Evolutionary conservation across 2,329 filamentous ascomycete species (phyloP), one percentile per base, ranked within the genome.

Genomic region (Aspergillus brasiliensis): DNA sequence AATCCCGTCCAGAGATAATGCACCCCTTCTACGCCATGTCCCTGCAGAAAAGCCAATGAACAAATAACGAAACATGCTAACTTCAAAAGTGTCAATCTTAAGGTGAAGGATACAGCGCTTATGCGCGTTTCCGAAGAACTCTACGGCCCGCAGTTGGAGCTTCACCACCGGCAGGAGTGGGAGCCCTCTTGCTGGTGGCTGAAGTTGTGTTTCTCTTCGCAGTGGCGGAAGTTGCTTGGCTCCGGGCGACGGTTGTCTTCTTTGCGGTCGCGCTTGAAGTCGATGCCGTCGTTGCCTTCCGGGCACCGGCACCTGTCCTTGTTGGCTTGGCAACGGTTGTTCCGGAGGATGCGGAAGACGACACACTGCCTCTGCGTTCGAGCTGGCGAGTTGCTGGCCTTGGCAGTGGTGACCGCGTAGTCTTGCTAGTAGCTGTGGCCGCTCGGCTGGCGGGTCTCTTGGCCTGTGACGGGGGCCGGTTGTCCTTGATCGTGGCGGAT

Each of bases 81-180:
- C n/a, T 31, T 15, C n/a, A 5, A 54, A 27, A 17, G n/a, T 2
- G 15, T 42, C 19, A 10, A 19, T 17, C n/a, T 37, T 37, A 5
- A 17, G 7, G 11, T 19, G 15, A n/a, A n/a, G 23, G 23, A 11
- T 25, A 15, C 7, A 27, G 31, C 23, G 2, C 19, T 63, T 73
- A 78, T 23, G 68, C 72, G 17, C 77, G 72, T 64, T 78, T 80
- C 48, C 78, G 76, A 60, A 81, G 65, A 11, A 76, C 73, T 53
- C 78, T 71, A 31, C 74, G 74, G 19, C 74, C 73, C 10, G 72
- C 63, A 31, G 73, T 63, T 7, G 73, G 62, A 28, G 70, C 66
- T 49, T 79, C 76, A 31, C 65, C 66, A 31, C 69, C 67, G 10
- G 66, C 65, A 11, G 71, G 62, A 7, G 71, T 68, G 7, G 74